Base-by-base conservation (phyloP, 225 moss, liverwort and hornwort genomes). In the Physcomitrium patens region DNA sequence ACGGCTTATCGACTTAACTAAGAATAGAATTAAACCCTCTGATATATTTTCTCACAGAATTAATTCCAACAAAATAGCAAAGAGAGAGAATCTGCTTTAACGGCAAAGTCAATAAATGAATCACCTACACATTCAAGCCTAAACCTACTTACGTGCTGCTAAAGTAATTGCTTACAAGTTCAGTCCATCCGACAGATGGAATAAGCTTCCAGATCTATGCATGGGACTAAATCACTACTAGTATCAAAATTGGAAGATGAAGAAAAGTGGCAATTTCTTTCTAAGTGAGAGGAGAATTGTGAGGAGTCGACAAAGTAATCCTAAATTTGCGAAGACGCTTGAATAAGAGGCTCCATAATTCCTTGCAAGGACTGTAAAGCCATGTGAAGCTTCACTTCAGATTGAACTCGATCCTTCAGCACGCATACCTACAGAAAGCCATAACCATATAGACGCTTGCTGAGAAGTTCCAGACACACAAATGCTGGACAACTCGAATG, bases 301-400 rank as follows among this genome's bases (percentile, higher is more conserved):
- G n/a, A 5, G 11, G 9, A 43, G 44, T 49, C 18, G 44, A 60
- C 37, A 14, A 57, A 53, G 45, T 49, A 31, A 13, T 50, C 22
- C 70, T 84, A 87, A 58, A 69, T 74, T 69, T 75, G 90, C 17
- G 80, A 83, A 10, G 97, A 93, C 24, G 90, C 84, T 57, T 93
- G 86, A 51, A 95, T 84, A 14, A 99, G 71, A 45, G 94, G 90
- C 77, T 99, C 91, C 79, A 99, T 79, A 2, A 93, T 42, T 70
- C 97, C 97, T 81, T 99, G 97, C 68, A 99, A 81, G 31, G 82
- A 80, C 67, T 86, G 87, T 52, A 99, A 67, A 6, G 77, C 70
- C 46, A 78, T 76, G 44, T 93, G 95, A 69, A 89, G 63, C 78
- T 79, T 84, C 47, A 90, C 57, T 76, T 99, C 97, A 48, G 55